A percentile compares a stretch with the other conserved stretches of the same genome.
Evolutionary conservation across 2,329 filamentous ascomycete species (phyloP).

Genomic region (Ophiostoma novo-ulmi): DNA sequence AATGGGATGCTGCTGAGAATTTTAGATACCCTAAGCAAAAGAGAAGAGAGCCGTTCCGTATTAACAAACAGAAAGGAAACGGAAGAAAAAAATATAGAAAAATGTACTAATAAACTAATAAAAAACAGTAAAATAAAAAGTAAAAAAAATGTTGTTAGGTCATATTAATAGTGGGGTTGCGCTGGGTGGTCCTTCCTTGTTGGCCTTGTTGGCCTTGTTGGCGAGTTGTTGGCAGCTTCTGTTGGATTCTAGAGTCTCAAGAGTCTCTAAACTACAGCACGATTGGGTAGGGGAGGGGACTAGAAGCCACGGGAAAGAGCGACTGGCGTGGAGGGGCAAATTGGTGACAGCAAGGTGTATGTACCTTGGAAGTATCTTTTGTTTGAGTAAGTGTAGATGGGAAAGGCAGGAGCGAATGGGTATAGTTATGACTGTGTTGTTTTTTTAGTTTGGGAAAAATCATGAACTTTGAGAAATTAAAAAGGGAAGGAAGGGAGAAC

Average conservation of each 20-base stretch:
- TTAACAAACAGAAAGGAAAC: neutral
- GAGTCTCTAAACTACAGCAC: neutral
- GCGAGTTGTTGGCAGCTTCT: conserved; percentile 12
- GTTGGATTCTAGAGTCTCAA: conserved; percentile 8
- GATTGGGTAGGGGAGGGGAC: conserved; percentile 11
- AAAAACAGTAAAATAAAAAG: neutral
- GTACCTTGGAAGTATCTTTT: neutral
- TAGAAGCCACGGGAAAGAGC: conserved; percentile 4
- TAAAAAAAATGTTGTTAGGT: neutral
- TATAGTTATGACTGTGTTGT: no score
- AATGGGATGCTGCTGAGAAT: conserved; percentile 13
- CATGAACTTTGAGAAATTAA: neutral
- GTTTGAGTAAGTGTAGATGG: neutral
- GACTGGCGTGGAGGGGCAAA: conserved; percentile 11
- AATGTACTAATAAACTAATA: neutral
- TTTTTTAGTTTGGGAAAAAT: no score
- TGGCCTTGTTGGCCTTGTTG: conserved; percentile 4
- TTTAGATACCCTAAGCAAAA: conserved; percentile 9
- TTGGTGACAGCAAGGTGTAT: neutral
- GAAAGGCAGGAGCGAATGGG: conserved; percentile 13
- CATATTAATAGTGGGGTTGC: conserved; percentile 11
- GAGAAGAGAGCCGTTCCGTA: neutral
- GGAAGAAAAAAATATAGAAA: neutral
- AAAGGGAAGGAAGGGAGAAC: neutral
- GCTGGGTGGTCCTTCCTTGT: neutral